Evolutionary conservation across 2,329 filamentous ascomycete genomes (phyloP), one percentile per base, ranked within the genome.

Genomic region (Sclerotinia glacialis): DNA sequence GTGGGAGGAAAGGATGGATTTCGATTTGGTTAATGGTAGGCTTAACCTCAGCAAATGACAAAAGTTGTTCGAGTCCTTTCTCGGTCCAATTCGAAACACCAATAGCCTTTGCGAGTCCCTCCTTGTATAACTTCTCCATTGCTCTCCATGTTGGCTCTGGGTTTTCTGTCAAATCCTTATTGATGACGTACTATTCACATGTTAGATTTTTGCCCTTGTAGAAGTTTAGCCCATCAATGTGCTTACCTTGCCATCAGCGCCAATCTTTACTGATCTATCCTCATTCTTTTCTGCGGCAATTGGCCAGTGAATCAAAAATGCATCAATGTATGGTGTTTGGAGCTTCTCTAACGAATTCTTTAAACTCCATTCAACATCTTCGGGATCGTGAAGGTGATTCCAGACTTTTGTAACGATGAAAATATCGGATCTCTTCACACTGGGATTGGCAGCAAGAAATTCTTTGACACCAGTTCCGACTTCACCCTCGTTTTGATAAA

Each of bases 251-350:
- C 81, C 82, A 76, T 85, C 80, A 54, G 79, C 72, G 50, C 81
- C 82, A 67, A 84, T 76, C 64, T 80, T 79, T 50, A 78, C 72
- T 75, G 85, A 88, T 76, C 91, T 76, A 75, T 94, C 88, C 23
- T 85, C 80, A 56, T 86, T 86, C 78, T 87, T 92, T 92, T 94
- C 86, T 91, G 86, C 66, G 86, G 87, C 65, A 91, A 81, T 81
- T 5, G 91, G 89, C 91, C 91, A 95, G 80, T 96, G 92, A 80
- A 96, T 85, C 42, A 96, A 83, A 76, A 86, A 92, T 65, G 94
- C 81, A 76, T 96, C 92, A 11, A 96, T 83, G 76, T 95, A 94
- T 71, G 92, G 88, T 59, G 94, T 80, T 3, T 90, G 89, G 28
- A 96, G 80, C 68, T 85, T 83, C 78, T 87, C 83, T 76, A 95